A percentile compares a stretch with the other conserved stretches of the same genome.
Evolutionary conservation across 345 rosid species (phyloP).

Genomic region (Moringa oleifera): DNA sequence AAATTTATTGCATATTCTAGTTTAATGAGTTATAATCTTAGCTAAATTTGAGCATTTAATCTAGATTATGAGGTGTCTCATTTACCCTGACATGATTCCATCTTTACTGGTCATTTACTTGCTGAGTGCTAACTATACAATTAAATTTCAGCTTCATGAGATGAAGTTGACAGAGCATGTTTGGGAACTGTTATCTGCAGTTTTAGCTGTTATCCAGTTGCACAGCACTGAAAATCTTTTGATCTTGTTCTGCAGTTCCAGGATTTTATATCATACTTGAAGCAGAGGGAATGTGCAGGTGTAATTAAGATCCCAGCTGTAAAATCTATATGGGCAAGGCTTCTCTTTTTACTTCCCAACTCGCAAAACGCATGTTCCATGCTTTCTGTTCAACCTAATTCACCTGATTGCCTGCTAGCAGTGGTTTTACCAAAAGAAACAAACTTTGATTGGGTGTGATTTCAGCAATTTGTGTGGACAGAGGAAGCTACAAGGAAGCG

Average conservation of each 20-base stretch:
- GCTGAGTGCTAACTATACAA: too few species aligned
- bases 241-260: conserved; percentile 52
- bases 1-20: too few species aligned
- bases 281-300: conserved; percentile 95
- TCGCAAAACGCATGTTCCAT: conserved; percentile 68
- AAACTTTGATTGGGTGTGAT: conserved; percentile 60
- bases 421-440: conserved; percentile 90
- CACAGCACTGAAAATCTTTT: background rate
- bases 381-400: conserved; percentile 52
- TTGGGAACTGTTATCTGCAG: too few species aligned
- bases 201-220: too few species aligned
- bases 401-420: conserved; percentile 63
- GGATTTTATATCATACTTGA: conserved; percentile 87
- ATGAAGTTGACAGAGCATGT: too few species aligned
- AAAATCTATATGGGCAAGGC: conserved; percentile 84
- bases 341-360: conserved; percentile 83
- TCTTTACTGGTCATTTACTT: too few species aligned
- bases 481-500: background rate
- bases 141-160: too few species aligned
- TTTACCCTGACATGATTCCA: too few species aligned
- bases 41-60: too few species aligned
- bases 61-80: too few species aligned
- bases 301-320: conserved; percentile 86
- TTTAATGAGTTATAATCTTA: too few species aligned
- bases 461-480: background rate